phyloP scores from a whole-genome alignment of 2,329 filamentous ascomycete species.

The Arthrobotrys iridis region DNA sequence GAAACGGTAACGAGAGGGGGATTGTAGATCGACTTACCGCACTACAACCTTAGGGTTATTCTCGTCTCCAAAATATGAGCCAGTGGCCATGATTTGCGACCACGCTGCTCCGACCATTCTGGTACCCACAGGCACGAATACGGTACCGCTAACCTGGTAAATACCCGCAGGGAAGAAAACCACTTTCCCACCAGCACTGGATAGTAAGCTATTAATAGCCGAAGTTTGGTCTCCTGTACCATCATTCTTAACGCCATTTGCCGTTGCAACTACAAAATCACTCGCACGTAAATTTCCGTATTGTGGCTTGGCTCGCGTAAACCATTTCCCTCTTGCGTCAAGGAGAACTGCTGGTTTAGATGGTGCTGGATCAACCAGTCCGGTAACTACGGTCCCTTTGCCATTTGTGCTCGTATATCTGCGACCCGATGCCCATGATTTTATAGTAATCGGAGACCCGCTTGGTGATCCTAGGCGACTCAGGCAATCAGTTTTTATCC shows the following conservation, averaged over 20 bases:
- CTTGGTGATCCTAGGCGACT: not conserved
- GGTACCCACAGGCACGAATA: conserved; percentile 64
- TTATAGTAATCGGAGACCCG: not conserved
- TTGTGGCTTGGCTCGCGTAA: conserved; percentile 86
- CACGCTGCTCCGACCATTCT: conserved; percentile 62
- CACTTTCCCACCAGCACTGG: conserved; percentile 64
- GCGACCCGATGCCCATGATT: conserved; percentile 59
- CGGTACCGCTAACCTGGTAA: conserved; percentile 66
- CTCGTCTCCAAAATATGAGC: conserved; percentile 54
- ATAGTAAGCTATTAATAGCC: not conserved
- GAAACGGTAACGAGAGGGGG: conserved; percentile 60
- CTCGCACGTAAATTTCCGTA: conserved; percentile 74
- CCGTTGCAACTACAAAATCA: conserved; percentile 83
- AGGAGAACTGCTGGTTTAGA: conserved; percentile 76
- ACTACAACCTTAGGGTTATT: conserved; percentile 33
- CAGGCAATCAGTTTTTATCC: not conserved
- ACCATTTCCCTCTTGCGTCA: conserved; percentile 69
- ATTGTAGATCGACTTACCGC: not conserved
- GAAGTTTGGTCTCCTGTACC: conserved; percentile 60
- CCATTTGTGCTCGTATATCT: conserved; percentile 59
- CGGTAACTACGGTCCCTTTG: conserved; percentile 69
- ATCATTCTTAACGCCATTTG: conserved; percentile 65
- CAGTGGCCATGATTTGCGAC: conserved; percentile 58
- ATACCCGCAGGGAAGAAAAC: conserved; percentile 63
- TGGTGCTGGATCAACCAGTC: conserved; percentile 36